These are phyloP conservation scores for Trichoderma breve DNA, from an alignment of 2,329 filamentous ascomycete genomes.

Conservation along the genomic window DNA sequence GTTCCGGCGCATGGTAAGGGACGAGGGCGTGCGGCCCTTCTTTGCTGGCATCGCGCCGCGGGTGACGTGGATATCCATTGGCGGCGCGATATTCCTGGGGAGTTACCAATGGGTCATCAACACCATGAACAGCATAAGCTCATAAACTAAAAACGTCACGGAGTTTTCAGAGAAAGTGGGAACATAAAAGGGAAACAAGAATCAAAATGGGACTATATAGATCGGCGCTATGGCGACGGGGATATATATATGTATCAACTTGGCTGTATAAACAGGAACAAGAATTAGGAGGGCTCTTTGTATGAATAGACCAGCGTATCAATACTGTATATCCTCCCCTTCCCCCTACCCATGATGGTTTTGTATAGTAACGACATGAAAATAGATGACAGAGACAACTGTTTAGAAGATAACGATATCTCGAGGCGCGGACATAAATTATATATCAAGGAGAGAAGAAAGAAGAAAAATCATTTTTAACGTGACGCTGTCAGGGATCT, in stretches of 20 bases:
- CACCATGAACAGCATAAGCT: conserved; percentile 45
- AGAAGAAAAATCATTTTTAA: background rate
- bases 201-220: conserved; percentile 6
- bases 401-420: background rate
- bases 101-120: conserved; percentile 90
- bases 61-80: conserved; percentile 91
- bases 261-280: conserved; percentile 15
- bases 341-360: background rate
- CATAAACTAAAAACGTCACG: background rate
- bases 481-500: conserved; percentile 3
- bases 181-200: background rate
- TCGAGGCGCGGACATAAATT: background rate
- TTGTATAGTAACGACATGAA: background rate
- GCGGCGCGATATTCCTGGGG: conserved; percentile 90
- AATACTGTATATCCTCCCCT: background rate
- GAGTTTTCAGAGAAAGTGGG: background rate
- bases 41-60: conserved; percentile 77
- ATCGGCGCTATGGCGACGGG: background rate
- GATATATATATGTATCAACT: conserved; percentile 4
- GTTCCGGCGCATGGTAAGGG: conserved; percentile 60
- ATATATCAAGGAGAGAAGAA: background rate
- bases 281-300: conserved; percentile 16
- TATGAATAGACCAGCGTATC: conserved; percentile 13
- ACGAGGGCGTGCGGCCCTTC: conserved; percentile 66
- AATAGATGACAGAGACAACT: background rate